These are phyloP conservation scores for Talaromyces adpressus DNA, from an alignment of 495 filamentous ascomycete genomes.

Conservation along the genomic window DNA sequence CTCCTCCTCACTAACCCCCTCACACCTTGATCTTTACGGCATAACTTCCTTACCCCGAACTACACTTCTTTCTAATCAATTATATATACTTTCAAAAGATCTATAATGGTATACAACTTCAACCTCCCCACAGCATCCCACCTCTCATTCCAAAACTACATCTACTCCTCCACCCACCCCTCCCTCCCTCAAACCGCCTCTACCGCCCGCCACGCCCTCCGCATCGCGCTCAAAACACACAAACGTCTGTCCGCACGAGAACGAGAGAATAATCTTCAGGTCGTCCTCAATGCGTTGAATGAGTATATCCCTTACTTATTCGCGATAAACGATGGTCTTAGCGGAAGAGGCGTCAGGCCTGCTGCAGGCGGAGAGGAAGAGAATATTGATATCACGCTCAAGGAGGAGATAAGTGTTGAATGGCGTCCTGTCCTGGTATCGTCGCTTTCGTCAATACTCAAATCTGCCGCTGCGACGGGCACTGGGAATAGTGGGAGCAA, in stretches of 20 bases:
- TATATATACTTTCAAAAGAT: slow-evolving; percentile 9
- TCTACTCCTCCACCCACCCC: slow-evolving; percentile 67
- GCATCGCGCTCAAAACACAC: slow-evolving; percentile 70
- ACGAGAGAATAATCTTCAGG: slow-evolving; percentile 59
- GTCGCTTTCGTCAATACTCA: slow-evolving; percentile 36
- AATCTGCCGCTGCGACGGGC: slow-evolving; percentile 8
- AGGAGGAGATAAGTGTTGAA: slow-evolving; percentile 54
- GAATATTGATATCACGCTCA: slow-evolving; percentile 56
- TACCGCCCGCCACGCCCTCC: slow-evolving; percentile 69
- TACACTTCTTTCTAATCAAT: slow-evolving; percentile 6
- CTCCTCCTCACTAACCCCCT: too few relatives aligned
- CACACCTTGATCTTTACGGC: slow-evolving; percentile 13
- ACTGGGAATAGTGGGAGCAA: slow-evolving; percentile 37
- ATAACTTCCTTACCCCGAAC: neutral
- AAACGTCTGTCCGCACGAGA: slow-evolving; percentile 62
- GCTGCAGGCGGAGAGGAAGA: slow-evolving; percentile 38
- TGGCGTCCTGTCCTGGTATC: slow-evolving; percentile 75
- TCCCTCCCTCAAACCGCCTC: slow-evolving; percentile 72
- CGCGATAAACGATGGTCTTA: slow-evolving; percentile 63
- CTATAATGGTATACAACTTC: slow-evolving; percentile 79
- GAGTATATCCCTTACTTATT: slow-evolving; percentile 76
- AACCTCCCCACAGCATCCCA: slow-evolving; percentile 76
- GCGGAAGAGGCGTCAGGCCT: slow-evolving; percentile 19
- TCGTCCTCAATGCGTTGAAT: slow-evolving; percentile 58
- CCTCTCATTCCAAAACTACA: slow-evolving; percentile 67